phyloP scores from a whole-genome alignment of 768 basidiomycete species.

The Imleria badia region DNA sequence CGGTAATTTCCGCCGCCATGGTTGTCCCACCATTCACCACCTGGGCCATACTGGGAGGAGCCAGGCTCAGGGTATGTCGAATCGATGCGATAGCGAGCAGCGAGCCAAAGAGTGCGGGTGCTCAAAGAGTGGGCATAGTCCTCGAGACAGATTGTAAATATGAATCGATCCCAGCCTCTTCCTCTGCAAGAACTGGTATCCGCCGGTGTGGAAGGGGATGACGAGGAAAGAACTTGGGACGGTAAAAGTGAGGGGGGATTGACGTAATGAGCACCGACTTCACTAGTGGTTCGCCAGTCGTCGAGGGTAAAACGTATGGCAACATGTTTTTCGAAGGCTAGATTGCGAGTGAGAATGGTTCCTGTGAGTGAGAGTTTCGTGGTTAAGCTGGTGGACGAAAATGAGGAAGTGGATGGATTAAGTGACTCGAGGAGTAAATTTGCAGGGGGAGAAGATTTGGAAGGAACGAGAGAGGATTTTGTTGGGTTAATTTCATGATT shows the following conservation, averaged over 20 bases:
- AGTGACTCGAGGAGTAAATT: slow-evolving; percentile 42
- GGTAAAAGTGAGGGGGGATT: slow-evolving; percentile 42
- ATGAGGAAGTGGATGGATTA: slow-evolving; percentile 21
- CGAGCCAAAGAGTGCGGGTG: slow-evolving; percentile 58
- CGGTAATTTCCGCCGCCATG: slow-evolving; percentile 77
- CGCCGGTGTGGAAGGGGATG: background rate
- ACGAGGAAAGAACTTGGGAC: slow-evolving; percentile 18
- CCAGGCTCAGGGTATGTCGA: slow-evolving; percentile 20
- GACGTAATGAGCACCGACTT: slow-evolving; percentile 59
- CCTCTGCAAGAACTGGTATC: background rate
- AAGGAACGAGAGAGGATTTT: slow-evolving; percentile 14
- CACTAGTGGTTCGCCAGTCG: slow-evolving; percentile 90
- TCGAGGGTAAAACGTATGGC: slow-evolving; percentile 89
- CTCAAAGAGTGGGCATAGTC: slow-evolving; percentile 58
- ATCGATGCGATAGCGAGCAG: slow-evolving; percentile 47
- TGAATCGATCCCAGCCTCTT: slow-evolving; percentile 54
- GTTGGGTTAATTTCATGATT: slow-evolving; percentile 24
- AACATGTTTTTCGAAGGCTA: slow-evolving; percentile 85
- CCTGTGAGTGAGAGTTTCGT: slow-evolving; percentile 55
- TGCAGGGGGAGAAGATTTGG: slow-evolving; percentile 5
- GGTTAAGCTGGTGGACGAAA: background rate
- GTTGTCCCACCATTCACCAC: slow-evolving; percentile 94
- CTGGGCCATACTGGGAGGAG: slow-evolving; percentile 35
- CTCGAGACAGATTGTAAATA: slow-evolving; percentile 65
- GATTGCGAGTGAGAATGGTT: slow-evolving; percentile 78